These are phyloP conservation scores for Graphium sp. DNA, from an alignment of 2,329 filamentous ascomycete species.

Conservation along the genomic window DNA sequence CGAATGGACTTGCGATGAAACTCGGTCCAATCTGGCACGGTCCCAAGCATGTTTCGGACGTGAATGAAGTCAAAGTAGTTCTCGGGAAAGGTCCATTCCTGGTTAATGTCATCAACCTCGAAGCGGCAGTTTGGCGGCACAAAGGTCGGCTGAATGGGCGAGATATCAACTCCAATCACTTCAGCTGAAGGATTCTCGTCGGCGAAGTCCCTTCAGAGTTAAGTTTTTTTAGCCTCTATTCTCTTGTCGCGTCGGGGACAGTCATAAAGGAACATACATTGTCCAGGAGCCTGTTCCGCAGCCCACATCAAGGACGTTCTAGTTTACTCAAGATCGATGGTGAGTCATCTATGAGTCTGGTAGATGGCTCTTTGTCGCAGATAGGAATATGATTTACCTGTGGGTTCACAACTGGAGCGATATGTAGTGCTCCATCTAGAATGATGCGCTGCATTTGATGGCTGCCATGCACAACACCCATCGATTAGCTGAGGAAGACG, in stretches of 20 bases:
- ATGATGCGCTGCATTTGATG: constrained; percentile 12
- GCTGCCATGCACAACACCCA: no score
- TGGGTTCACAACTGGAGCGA: constrained; percentile 14
- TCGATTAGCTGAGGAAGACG: no score
- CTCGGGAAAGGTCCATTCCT: constrained; percentile 25
- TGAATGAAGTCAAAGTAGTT: constrained; percentile 42
- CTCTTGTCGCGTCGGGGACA: neutral
- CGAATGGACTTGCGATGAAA: constrained; percentile 27
- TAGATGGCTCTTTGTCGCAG: neutral
- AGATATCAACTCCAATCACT: constrained; percentile 37
- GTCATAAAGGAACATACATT: constrained; percentile 9
- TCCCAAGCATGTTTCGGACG: constrained; percentile 33
- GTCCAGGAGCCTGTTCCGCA: constrained; percentile 20
- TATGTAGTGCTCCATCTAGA: constrained; percentile 13
- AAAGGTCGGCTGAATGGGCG: constrained; percentile 37
- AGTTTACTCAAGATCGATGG: neutral
- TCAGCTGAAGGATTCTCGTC: constrained; percentile 24
- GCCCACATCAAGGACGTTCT: constrained; percentile 17
- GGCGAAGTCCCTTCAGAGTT: constrained; percentile 9
- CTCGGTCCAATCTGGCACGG: constrained; percentile 32
- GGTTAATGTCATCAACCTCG: constrained; percentile 44
- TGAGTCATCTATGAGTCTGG: neutral
- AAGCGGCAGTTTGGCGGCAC: constrained; percentile 48
- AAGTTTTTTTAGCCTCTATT: no score
- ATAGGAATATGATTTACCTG: constrained; percentile 8